Evolutionary conservation across 2,329 filamentous ascomycete genomes (phyloP), one percentile per base, ranked within the genome.

Genomic region (Clarireedia monteithiana): DNA sequence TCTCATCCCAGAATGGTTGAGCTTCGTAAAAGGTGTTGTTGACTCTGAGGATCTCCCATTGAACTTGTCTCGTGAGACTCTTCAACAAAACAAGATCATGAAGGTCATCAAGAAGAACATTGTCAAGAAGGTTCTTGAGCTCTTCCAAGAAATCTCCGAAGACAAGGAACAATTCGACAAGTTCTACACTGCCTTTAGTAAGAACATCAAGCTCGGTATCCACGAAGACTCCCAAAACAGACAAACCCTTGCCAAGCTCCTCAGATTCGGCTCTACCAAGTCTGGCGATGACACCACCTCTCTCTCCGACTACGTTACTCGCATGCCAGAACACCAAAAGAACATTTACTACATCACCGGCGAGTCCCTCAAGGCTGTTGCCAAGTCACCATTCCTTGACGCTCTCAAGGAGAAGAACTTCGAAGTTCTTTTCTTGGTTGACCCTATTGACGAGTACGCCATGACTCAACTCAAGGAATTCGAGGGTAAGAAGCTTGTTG

Each of bases 71-170:
- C 94, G 94, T 88, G 94, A 99, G 86, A 97, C 92, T 58, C 90
- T 99, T 50, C 94, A 99, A 81, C 94, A 97, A 84, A 99, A 97
- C 89, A 97, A 97, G 91, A 99, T 99, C 83, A 97, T 97, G 94
- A 97, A 97, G 88, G 94, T 97, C 76, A 97, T 97, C 85, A 95
- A 95, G 86, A 99, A 99, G 91, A 99, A 99, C 87, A 96, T 99
- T 65, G 91, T 99, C 83, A 99, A 97, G 91, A 99, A 99, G 89
- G 89, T 90, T 64, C 90, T 99, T 65, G 94, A 99, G 83, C 90
- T 99, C 75, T 99, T 99, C 88, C 84, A 85, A 70, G 94, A 99
- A 83, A 99, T 99, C 64, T 86, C 94, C 58, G 94, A 99, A 83
- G 94, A 99, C 79, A 95, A 95, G 79, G 94, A 99, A 85, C 89